A percentile compares a stretch with the other conserved stretches of the same genome.
Conservation (phyloP, 371 early-diverging fungal species). For the Mortierella sp. region DNA sequence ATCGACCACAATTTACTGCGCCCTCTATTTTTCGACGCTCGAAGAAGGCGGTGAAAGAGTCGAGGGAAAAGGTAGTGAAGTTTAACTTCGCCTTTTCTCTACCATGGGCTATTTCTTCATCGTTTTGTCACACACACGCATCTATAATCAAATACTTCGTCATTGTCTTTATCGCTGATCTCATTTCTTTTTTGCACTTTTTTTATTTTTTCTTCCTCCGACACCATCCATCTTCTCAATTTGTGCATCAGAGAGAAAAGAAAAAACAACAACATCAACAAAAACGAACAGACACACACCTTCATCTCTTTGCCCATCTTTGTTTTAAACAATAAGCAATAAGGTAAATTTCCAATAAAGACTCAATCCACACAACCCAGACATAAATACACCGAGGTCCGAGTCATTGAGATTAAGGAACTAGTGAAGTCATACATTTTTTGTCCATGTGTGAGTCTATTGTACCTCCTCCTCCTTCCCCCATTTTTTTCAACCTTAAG, state of each 20-base stretch:
- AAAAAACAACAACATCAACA: constrained; percentile 10
- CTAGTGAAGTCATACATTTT: constrained; percentile 1
- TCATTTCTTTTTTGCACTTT: neutral
- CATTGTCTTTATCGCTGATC: constrained; percentile 1
- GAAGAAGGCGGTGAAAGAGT: neutral
- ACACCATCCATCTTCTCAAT: neutral
- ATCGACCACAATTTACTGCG: neutral
- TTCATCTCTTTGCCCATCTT: neutral
- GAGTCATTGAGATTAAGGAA: neutral
- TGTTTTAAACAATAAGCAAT: neutral
- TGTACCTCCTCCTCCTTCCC: neutral
- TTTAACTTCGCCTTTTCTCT: neutral
- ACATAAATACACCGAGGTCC: constrained; percentile 2
- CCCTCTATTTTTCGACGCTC: neutral
- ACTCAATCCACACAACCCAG: neutral
- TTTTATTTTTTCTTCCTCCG: neutral
- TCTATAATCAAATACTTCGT: neutral
- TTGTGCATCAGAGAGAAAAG: neutral
- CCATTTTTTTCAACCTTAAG: neutral
- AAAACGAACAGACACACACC: neutral
- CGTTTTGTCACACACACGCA: constrained; percentile 7
- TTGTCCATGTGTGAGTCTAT: constrained; percentile 4
- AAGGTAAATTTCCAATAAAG: constrained; percentile 2
- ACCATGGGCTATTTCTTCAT: neutral
- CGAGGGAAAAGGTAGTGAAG: neutral